These are phyloP conservation scores for Sordariomycetes sp. DNA, from an alignment of 2,329 filamentous ascomycete species.

Conservation along the genomic window DNA sequence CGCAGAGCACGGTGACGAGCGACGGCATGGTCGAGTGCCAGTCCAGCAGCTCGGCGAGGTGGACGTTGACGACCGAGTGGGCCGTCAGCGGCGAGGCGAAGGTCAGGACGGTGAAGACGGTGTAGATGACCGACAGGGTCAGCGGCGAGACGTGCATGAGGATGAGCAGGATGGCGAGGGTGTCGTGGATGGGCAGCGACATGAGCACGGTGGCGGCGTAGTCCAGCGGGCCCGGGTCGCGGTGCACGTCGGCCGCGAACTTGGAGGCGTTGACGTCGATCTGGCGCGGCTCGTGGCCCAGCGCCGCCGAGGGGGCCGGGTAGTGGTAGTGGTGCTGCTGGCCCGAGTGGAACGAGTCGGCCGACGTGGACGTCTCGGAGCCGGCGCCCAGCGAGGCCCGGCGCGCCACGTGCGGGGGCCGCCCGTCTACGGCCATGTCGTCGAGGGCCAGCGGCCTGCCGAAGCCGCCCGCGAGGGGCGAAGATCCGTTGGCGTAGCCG, in stretches of 20 bases:
- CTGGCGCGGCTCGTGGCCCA: slow-evolving; percentile 35
- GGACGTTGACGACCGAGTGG: slow-evolving; percentile 68
- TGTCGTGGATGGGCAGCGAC: slow-evolving; percentile 86
- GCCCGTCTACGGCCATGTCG: slow-evolving; percentile 8
- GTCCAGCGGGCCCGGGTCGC: slow-evolving; percentile 62
- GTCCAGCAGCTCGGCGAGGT: slow-evolving; percentile 85
- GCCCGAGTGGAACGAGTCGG: slow-evolving; percentile 36
- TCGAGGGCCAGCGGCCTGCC: slow-evolving; percentile 2
- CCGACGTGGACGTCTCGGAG: slow-evolving; percentile 40
- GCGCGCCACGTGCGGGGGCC: slow-evolving; percentile 7
- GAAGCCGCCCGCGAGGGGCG: not conserved
- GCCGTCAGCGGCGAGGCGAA: slow-evolving; percentile 78
- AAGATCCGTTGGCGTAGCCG: slow-evolving; percentile 8
- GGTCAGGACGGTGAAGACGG: slow-evolving; percentile 84
- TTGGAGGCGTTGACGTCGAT: slow-evolving; percentile 63
- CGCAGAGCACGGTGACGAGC: slow-evolving; percentile 70
- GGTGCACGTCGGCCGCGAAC: slow-evolving; percentile 55
- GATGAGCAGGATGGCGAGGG: slow-evolving; percentile 91
- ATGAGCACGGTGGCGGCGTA: slow-evolving; percentile 78
- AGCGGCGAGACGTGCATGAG: slow-evolving; percentile 86
- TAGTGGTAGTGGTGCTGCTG: slow-evolving; percentile 24
- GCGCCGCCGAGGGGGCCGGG: slow-evolving; percentile 22
- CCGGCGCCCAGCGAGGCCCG: slow-evolving; percentile 35
- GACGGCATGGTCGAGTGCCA: slow-evolving; percentile 79
- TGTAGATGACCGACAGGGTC: slow-evolving; percentile 79